Evolutionary conservation across 2,329 filamentous ascomycete species (phyloP).

Genomic region (Lachnellula cervina): DNA sequence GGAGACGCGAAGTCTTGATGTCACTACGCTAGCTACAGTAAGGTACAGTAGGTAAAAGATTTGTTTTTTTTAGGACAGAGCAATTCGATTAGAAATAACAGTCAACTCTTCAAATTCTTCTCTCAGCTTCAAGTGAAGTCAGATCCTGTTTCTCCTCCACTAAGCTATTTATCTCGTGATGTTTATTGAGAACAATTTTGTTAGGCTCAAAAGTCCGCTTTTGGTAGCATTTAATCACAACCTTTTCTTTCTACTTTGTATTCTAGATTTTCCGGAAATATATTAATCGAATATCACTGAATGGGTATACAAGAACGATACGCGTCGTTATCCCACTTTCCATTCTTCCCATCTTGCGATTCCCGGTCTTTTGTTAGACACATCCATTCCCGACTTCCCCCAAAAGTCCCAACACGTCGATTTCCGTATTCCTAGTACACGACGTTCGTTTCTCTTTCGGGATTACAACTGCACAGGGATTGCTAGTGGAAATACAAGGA

Average conservation of each 20-base stretch:
- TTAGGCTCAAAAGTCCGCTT: slow-evolving; percentile 11
- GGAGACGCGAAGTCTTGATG: neutral
- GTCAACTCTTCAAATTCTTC: neutral
- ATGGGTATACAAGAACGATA: too few relatives aligned
- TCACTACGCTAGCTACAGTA: neutral
- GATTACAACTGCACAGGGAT: neutral
- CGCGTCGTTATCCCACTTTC: too few relatives aligned
- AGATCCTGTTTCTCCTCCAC: neutral
- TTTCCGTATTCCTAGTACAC: neutral
- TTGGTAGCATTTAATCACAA: slow-evolving; percentile 12
- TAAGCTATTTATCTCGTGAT: too few relatives aligned
- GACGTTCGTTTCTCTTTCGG: neutral
- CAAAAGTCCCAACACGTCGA: too few relatives aligned
- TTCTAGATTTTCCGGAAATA: too few relatives aligned
- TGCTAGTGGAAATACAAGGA: neutral
- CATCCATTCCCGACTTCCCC: neutral
- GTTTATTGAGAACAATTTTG: too few relatives aligned
- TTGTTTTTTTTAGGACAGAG: too few relatives aligned
- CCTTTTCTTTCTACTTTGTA: slow-evolving; percentile 1
- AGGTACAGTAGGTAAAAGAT: too few relatives aligned
- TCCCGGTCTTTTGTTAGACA: too few relatives aligned
- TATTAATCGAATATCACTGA: too few relatives aligned
- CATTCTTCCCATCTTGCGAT: too few relatives aligned
- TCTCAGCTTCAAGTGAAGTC: neutral
- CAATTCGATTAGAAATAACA: neutral